Conservation (phyloP, 108 stramenopile species). For the Epithemia pelagica region DNA sequence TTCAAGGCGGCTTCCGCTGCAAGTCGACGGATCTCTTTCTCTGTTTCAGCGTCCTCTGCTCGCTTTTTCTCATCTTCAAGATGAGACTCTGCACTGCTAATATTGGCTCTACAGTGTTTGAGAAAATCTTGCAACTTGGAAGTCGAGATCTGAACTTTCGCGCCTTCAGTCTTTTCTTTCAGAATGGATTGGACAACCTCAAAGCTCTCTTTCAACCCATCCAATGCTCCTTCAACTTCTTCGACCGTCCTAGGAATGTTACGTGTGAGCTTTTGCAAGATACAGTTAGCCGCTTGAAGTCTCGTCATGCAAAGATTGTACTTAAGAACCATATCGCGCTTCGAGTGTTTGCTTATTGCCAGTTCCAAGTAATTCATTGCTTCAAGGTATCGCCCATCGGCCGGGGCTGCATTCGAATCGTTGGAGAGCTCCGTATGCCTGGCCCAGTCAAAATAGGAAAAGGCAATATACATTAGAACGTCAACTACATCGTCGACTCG, state of each 20-base stretch:
- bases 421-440: slow-evolving; percentile 77
- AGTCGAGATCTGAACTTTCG: slow-evolving; percentile 67
- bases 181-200: slow-evolving; percentile 64
- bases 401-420: slow-evolving; percentile 77
- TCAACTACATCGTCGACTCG: slow-evolving; percentile 71
- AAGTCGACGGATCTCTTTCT: slow-evolving; percentile 60
- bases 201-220: slow-evolving; percentile 69
- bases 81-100: slow-evolving; percentile 81
- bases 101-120: slow-evolving; percentile 71
- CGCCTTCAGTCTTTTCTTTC: slow-evolving; percentile 59
- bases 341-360: slow-evolving; percentile 47
- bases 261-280: slow-evolving; percentile 69
- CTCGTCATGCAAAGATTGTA: slow-evolving; percentile 82
- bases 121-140: slow-evolving; percentile 66
- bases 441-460: slow-evolving; percentile 88
- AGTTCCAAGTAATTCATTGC: slow-evolving; percentile 67
- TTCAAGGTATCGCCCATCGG: slow-evolving; percentile 77
- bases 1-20: slow-evolving; percentile 56
- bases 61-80: slow-evolving; percentile 66
- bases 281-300: slow-evolving; percentile 78
- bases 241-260: slow-evolving; percentile 75
- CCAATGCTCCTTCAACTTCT: slow-evolving; percentile 71
- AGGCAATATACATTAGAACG: slow-evolving; percentile 76
- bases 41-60: slow-evolving; percentile 57
- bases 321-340: slow-evolving; percentile 51